Evolutionary conservation across 495 filamentous ascomycete genomes (phyloP).

Genomic region (Oidiodendron maius): DNA sequence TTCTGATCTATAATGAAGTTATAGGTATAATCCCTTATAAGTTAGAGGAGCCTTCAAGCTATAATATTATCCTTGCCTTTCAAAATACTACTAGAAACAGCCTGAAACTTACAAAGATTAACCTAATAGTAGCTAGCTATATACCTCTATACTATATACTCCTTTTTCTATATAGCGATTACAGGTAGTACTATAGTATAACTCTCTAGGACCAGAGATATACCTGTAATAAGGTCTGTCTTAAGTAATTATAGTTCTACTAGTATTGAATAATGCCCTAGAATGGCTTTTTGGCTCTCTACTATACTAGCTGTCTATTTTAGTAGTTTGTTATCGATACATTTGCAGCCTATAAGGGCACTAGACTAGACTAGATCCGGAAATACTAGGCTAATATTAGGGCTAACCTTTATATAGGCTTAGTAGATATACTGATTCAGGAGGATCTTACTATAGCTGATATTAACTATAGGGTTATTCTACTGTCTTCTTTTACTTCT

Average conservation of each 20-base stretch:
- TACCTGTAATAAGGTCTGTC: background rate
- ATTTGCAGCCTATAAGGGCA: slow-evolving; percentile 6
- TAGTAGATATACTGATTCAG: too few species aligned
- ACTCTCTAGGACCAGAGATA: slow-evolving; percentile 1
- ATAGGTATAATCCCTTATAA: slow-evolving; percentile 8
- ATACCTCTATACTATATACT: slow-evolving; percentile 19
- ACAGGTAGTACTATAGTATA: slow-evolving; percentile 9
- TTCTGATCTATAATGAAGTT: slow-evolving; percentile 9
- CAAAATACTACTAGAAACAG: background rate
- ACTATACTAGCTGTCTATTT: slow-evolving; percentile 9
- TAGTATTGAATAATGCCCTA: slow-evolving; percentile 6
- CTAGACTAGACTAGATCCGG: slow-evolving; percentile 6
- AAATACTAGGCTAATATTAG: slow-evolving; percentile 10
- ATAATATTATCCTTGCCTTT: slow-evolving; percentile 11
- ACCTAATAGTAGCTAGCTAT: slow-evolving; percentile 11
- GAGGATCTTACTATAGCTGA: too few species aligned
- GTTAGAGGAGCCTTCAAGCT: background rate
- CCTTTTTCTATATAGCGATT: slow-evolving; percentile 13
- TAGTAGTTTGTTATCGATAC: slow-evolving; percentile 16
- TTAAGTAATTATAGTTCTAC: slow-evolving; percentile 14
- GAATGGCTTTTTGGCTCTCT: slow-evolving; percentile 6
- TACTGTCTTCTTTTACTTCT: too few species aligned
- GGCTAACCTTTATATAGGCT: too few species aligned
- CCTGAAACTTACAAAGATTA: background rate
- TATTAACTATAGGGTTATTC: too few species aligned